Evolutionary conservation across 202 grass and related monocot genomes (phyloP).

Genomic region (Zizania palustris): DNA sequence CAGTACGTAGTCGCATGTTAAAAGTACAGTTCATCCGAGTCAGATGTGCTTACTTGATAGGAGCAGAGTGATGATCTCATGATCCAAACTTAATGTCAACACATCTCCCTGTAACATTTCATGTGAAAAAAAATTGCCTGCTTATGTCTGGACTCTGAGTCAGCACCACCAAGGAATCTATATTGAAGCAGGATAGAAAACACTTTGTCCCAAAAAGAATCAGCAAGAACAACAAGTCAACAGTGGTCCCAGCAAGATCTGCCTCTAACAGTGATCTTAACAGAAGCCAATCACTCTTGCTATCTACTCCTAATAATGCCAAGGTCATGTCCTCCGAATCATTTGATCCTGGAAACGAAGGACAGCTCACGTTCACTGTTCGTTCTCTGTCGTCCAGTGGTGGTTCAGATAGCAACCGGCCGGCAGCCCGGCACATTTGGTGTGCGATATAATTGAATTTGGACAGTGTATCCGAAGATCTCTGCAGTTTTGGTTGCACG

Average conservation of each 20-base stretch:
- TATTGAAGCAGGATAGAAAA: constrained; percentile 1
- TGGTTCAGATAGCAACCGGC: constrained; percentile 31
- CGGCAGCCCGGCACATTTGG: neutral
- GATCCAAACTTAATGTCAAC: constrained; percentile 25
- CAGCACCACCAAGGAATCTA: constrained; percentile 30
- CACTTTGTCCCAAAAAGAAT: neutral
- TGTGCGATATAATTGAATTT: constrained; percentile 8
- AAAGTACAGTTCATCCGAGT: constrained; percentile 4
- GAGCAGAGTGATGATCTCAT: constrained; percentile 2
- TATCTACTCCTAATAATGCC: constrained; percentile 10
- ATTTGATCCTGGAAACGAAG: constrained; percentile 14
- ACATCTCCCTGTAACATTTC: constrained; percentile 12
- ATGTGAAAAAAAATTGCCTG: neutral
- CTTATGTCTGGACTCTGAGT: neutral
- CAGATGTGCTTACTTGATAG: constrained; percentile 3
- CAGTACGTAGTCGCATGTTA: constrained; percentile 4
- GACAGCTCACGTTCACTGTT: constrained; percentile 37
- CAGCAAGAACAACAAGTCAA: neutral
- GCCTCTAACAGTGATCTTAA: constrained; percentile 37
- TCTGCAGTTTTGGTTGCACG: constrained; percentile 46
- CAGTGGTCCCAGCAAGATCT: constrained; percentile 35
- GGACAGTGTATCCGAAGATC: constrained; percentile 33
- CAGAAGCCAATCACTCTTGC: constrained; percentile 12
- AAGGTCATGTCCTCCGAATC: neutral
- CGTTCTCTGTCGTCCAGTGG: constrained; percentile 9